Evolutionary conservation across 1,284 basidiomycete genomes (phyloP), one percentile per base, ranked within the genome.

Genomic region (Rhodotorula glutinis): DNA sequence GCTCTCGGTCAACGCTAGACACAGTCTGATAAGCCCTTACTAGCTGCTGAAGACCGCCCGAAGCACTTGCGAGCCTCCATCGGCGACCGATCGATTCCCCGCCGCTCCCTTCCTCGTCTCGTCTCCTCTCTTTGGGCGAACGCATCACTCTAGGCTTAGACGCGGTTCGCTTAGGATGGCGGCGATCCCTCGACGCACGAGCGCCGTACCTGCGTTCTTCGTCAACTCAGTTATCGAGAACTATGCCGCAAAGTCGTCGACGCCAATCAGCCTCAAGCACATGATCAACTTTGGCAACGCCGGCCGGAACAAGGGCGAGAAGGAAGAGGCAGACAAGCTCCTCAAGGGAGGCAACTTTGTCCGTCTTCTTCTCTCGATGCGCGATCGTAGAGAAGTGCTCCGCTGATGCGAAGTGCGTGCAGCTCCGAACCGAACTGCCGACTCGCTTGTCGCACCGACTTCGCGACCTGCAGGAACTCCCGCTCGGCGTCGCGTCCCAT

Each of bases 401-500:
- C 23, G 23, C n/a, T 44, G 23, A 47, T 23, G 17, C 23, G 23
- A 25, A 25, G 51, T 54, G 29, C 25, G n/a, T 51, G 10, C 65
- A 75, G 74, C 69, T 95, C 43, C 86, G 91, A 56, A 88, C 88
- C 19, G 92, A 95, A 76, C 80, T 95, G 13, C 90, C 92, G 19
- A 86, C 92, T 21, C 85, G 92, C 55, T 89, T 95, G 76, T 89
- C 91, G 5, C 92, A 94, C 78, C 85, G 92, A 53, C 81, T 95
- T 67, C 85, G 90, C 65, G 92, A 95, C 75, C 82, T 95, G 73
- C 92, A 95, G 33, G 58, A 86, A 3, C 81, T 95, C 49, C 92
- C 92, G 0, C 94, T 90, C 76, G 86, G 91, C 33, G 91, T 92
- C 14, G 91, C 93, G 61, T 91, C 89, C 7, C 89, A 93, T 72